Conservation (phyloP, 2,329 filamentous ascomycete species). For the Rutstroemia sp. region DNA sequence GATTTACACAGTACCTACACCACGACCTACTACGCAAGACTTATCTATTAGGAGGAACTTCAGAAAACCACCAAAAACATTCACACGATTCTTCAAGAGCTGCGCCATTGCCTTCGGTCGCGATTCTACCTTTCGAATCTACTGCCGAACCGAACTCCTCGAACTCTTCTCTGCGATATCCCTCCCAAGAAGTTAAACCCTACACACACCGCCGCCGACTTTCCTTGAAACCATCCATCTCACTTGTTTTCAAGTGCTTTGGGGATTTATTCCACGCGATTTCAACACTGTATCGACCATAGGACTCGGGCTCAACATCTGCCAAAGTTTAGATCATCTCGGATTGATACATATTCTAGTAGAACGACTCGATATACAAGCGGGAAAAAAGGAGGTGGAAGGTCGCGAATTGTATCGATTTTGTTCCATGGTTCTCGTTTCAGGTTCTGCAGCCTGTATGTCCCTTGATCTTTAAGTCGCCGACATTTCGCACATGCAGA, state of each 20-base stretch:
- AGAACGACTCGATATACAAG: not conserved
- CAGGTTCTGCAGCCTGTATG: constrained; percentile 24
- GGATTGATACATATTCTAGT: not conserved
- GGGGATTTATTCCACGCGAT: not conserved
- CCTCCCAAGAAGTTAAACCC: too few species aligned
- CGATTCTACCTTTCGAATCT: too few species aligned
- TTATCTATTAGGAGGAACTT: not conserved
- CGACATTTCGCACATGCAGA: constrained; percentile 27
- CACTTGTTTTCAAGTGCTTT: not conserved
- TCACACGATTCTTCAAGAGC: too few species aligned
- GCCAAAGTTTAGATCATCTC: not conserved
- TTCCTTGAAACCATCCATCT: not conserved
- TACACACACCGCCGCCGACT: not conserved
- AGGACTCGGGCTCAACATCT: not conserved
- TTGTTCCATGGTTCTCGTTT: constrained; percentile 24
- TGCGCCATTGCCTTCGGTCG: too few species aligned
- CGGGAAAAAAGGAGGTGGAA: not conserved
- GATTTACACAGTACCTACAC: not conserved
- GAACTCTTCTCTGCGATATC: too few species aligned
- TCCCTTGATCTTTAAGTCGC: constrained; percentile 26
- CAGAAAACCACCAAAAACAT: too few species aligned
- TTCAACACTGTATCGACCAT: not conserved
- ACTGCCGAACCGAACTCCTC: too few species aligned
- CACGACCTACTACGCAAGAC: not conserved
- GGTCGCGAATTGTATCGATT: constrained; percentile 4